These are phyloP conservation scores for Apiospora rasikravindrae DNA, from an alignment of 2,329 filamentous ascomycete species.

Conservation along the genomic window DNA sequence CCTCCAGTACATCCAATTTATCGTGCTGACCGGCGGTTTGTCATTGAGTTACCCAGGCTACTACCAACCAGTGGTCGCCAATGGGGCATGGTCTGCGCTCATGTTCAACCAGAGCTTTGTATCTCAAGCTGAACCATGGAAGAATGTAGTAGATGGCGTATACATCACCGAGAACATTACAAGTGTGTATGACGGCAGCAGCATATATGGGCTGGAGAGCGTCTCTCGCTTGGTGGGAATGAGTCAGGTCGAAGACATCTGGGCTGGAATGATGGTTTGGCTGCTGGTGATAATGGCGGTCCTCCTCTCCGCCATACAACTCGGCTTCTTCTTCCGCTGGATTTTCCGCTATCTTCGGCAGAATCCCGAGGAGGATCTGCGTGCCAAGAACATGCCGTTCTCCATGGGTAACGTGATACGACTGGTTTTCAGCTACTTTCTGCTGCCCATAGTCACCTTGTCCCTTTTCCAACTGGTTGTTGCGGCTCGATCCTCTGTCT, in stretches of 20 bases:
- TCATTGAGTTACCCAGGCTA: constrained; percentile 91
- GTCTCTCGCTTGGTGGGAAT: constrained; percentile 86
- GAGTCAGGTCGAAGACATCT: constrained; percentile 76
- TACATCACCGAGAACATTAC: constrained; percentile 80
- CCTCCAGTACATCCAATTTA: constrained; percentile 94
- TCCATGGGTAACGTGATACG: constrained; percentile 79
- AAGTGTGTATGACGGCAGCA: constrained; percentile 72
- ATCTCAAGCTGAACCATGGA: constrained; percentile 66
- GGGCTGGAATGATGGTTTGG: constrained; percentile 94
- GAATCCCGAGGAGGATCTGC: constrained; percentile 82
- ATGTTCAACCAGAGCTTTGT: constrained; percentile 95
- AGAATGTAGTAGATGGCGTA: constrained; percentile 80
- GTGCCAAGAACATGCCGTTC: constrained; percentile 91
- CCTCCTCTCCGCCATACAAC: constrained; percentile 72
- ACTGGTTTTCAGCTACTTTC: constrained; percentile 89
- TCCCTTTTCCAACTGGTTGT: constrained; percentile 93
- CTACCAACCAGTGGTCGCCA: constrained; percentile 89
- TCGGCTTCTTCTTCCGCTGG: constrained; percentile 80
- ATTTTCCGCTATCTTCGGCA: constrained; percentile 72
- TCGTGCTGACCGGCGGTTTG: constrained; percentile 84
- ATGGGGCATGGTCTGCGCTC: constrained; percentile 84
- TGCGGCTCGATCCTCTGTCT: constrained; percentile 68
- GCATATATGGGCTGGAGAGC: constrained; percentile 78
- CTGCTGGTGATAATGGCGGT: constrained; percentile 76
- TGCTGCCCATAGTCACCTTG: constrained; percentile 83